phyloP scores from a whole-genome alignment of 1,284 basidiomycete species.

The Stygiomarasmius scandens region DNA sequence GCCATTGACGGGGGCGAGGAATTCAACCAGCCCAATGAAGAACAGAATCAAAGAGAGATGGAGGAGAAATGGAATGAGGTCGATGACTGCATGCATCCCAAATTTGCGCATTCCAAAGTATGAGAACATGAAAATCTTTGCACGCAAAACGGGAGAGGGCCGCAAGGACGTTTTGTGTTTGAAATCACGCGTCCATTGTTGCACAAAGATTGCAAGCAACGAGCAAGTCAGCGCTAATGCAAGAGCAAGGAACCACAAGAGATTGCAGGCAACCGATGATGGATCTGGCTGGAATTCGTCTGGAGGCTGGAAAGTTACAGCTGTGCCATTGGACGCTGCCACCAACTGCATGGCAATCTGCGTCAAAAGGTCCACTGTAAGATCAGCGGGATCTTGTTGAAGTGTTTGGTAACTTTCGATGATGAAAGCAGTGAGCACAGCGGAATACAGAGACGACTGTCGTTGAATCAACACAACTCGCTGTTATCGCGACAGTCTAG shows the following conservation, averaged over 20 bases:
- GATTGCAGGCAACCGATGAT: constrained; percentile 18
- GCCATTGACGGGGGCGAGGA: constrained; percentile 12
- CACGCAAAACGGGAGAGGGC: not conserved
- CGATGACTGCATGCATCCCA: constrained; percentile 29
- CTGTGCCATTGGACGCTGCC: not conserved
- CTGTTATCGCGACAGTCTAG: not conserved
- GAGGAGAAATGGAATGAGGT: constrained; percentile 30
- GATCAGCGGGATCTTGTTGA: constrained; percentile 12
- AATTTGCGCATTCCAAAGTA: constrained; percentile 28
- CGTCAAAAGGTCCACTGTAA: constrained; percentile 12
- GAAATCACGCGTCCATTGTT: constrained; percentile 28
- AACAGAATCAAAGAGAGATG: constrained; percentile 32
- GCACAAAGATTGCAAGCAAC: constrained; percentile 22
- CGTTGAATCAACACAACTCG: not conserved
- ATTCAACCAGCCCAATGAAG: constrained; percentile 28
- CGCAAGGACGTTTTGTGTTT: constrained; percentile 15
- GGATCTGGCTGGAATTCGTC: not conserved
- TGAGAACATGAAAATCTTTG: constrained; percentile 20
- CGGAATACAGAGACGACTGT: constrained; percentile 27
- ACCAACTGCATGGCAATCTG: constrained; percentile 16
- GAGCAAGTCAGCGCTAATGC: constrained; percentile 21
- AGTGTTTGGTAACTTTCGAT: constrained; percentile 23
- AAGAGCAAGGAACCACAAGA: constrained; percentile 27
- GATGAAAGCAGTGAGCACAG: constrained; percentile 22
- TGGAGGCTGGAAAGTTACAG: not conserved